phyloP scores from a whole-genome alignment of 768 basidiomycete genomes.

The Xerocomus potaroensis region DNA sequence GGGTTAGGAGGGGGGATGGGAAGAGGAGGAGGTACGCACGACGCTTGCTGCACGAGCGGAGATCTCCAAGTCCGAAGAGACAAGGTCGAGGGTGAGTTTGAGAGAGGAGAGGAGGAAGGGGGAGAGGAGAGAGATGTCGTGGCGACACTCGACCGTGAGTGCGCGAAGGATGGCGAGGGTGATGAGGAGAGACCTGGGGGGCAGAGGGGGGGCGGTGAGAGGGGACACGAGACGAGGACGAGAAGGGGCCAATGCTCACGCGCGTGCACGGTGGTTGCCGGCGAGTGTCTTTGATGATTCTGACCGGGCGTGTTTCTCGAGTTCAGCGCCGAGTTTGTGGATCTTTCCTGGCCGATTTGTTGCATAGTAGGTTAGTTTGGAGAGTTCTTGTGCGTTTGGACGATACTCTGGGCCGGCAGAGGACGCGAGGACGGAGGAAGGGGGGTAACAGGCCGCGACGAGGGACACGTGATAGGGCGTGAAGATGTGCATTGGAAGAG shows the following conservation, averaged over 20 bases:
- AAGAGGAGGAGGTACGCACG: conserved; percentile 43
- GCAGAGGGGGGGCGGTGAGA: not conserved
- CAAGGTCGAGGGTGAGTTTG: conserved; percentile 48
- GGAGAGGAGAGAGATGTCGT: conserved; percentile 74
- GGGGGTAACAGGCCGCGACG: conserved; percentile 83
- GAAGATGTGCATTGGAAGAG: conserved; percentile 60
- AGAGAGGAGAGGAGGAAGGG: conserved; percentile 65
- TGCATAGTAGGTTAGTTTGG: conserved; percentile 81
- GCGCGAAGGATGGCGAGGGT: conserved; percentile 79
- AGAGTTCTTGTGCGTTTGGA: conserved; percentile 82
- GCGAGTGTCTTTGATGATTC: conserved; percentile 63
- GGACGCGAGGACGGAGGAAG: conserved; percentile 58
- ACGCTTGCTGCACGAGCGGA: conserved; percentile 74
- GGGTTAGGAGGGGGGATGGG: not conserved
- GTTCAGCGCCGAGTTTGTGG: conserved; percentile 67
- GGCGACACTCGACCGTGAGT: conserved; percentile 81
- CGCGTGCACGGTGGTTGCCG: conserved; percentile 74
- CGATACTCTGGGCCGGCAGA: conserved; percentile 73
- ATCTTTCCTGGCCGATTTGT: conserved; percentile 80
- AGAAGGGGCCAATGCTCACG: no score
- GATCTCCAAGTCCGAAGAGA: conserved; percentile 69
- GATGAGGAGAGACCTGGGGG: conserved; percentile 66
- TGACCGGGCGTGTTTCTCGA: conserved; percentile 66
- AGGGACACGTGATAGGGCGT: conserved; percentile 82
- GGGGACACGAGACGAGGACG: not conserved